These are phyloP conservation scores for Oryza punctata DNA, from an alignment of 176 grass and related monocot genomes.

Conservation along the genomic window DNA sequence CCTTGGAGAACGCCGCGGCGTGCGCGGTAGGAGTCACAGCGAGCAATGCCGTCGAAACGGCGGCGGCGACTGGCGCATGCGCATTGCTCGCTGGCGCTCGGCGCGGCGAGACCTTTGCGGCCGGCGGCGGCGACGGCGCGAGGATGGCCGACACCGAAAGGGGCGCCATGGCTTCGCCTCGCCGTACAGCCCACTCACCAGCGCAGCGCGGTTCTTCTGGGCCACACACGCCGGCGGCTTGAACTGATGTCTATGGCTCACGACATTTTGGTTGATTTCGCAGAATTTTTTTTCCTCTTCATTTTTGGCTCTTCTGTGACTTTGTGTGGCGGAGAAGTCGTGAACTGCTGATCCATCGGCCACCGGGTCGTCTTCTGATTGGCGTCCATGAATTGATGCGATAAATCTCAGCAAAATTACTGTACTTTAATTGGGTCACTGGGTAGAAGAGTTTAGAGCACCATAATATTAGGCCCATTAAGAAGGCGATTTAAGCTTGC, in stretches of 20 bases:
- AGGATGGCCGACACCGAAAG: slow-evolving; percentile 36
- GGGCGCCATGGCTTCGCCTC: slow-evolving; percentile 43
- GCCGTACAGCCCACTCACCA: slow-evolving; percentile 19
- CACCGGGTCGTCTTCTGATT: slow-evolving; percentile 7
- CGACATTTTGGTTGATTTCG: background rate
- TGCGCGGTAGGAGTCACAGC: slow-evolving; percentile 33
- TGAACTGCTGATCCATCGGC: background rate
- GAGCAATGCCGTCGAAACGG: slow-evolving; percentile 34
- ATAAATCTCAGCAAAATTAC: background rate
- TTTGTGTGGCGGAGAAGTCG: slow-evolving; percentile 20
- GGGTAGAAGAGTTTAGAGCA: background rate
- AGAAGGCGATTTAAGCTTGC: background rate
- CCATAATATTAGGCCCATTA: background rate
- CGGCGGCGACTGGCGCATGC: background rate
- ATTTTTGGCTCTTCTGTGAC: background rate
- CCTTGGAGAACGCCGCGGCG: slow-evolving; percentile 72
- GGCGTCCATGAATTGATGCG: background rate
- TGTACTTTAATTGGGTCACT: background rate
- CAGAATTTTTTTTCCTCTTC: background rate
- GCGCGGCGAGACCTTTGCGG: slow-evolving; percentile 20
- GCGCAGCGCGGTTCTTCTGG: slow-evolving; percentile 15
- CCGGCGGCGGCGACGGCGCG: slow-evolving; percentile 23
- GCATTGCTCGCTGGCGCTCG: slow-evolving; percentile 33
- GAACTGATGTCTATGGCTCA: background rate
- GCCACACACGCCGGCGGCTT: slow-evolving; percentile 35